Conservation (phyloP, 2,329 filamentous ascomycete genomes). For the Pseudogymnoascus sp. region DNA sequence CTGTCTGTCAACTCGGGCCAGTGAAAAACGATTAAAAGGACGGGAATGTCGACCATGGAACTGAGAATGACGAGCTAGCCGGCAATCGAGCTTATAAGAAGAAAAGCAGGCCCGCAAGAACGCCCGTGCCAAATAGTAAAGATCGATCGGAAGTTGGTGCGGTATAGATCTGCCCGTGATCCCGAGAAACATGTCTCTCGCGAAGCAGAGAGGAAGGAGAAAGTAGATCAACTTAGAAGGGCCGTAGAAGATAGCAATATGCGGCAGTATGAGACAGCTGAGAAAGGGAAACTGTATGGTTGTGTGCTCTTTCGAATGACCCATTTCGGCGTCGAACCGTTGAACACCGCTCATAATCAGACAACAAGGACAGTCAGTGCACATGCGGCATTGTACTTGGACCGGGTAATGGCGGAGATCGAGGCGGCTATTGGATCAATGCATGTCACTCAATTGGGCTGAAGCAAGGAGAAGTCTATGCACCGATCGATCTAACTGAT, state of each 20-base stretch:
- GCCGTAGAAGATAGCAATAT: background rate
- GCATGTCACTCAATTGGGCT: background rate
- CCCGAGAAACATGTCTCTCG: conserved; percentile 7
- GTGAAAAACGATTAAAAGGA: background rate
- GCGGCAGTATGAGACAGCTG: background rate
- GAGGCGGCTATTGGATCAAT: background rate
- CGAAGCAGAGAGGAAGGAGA: background rate
- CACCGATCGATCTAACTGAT: background rate
- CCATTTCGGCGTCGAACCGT: conserved; percentile 3
- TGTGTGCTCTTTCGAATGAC: background rate
- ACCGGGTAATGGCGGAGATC: background rate
- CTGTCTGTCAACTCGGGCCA: background rate
- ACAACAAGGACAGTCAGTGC: background rate
- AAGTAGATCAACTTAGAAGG: background rate
- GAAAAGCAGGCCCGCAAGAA: background rate
- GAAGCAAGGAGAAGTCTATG: conserved; percentile 1
- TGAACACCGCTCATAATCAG: background rate
- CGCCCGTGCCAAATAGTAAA: background rate
- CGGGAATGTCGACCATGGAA: background rate
- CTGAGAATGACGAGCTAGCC: background rate
- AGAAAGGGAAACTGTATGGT: background rate
- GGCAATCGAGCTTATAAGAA: background rate
- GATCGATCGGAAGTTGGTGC: background rate
- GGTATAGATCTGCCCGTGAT: background rate
- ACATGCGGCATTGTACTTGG: background rate